Evolutionary conservation across 1,284 basidiomycete species (phyloP).

Genomic region (Pascua guehoae): DNA sequence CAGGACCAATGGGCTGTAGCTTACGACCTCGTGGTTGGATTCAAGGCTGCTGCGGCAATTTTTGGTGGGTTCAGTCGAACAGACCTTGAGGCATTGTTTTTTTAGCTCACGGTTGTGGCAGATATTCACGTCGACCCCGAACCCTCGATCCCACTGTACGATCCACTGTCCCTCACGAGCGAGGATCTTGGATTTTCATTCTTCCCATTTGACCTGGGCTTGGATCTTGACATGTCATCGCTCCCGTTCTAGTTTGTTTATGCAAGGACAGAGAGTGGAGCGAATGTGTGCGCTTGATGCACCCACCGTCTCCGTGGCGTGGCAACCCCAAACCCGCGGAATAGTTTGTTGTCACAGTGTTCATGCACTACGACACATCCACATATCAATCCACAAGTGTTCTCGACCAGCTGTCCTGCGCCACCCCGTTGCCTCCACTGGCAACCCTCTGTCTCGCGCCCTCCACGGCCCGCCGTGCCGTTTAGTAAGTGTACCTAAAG

Average conservation of each 20-base stretch:
- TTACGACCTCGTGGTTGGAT: constrained; percentile 10
- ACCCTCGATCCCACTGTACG: background rate
- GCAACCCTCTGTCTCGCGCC: too few relatives aligned
- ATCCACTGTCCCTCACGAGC: background rate
- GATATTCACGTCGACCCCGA: background rate
- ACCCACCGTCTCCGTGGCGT: too few relatives aligned
- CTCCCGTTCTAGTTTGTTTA: background rate
- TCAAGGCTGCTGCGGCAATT: constrained; percentile 7
- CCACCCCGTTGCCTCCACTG: too few relatives aligned
- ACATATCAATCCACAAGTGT: too few relatives aligned
- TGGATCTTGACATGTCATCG: background rate
- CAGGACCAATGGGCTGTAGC: constrained; percentile 11
- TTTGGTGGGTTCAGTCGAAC: constrained; percentile 8
- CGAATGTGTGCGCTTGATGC: too few relatives aligned
- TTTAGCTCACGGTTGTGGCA: background rate
- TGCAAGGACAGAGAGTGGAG: too few relatives aligned
- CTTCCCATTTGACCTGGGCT: constrained; percentile 2
- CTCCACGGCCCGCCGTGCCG: background rate
- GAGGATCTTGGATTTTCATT: background rate
- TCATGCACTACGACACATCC: too few relatives aligned
- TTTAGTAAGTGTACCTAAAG: constrained; percentile 4
- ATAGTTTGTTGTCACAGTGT: too few relatives aligned
- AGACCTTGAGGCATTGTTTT: constrained; percentile 1
- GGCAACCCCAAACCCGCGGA: too few relatives aligned
- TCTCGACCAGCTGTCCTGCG: too few relatives aligned